Evolutionary conservation across 805 yeast genomes (phyloP), one percentile per base, ranked within the genome.

Genomic region (Tetrapisispora iriomotensis): DNA sequence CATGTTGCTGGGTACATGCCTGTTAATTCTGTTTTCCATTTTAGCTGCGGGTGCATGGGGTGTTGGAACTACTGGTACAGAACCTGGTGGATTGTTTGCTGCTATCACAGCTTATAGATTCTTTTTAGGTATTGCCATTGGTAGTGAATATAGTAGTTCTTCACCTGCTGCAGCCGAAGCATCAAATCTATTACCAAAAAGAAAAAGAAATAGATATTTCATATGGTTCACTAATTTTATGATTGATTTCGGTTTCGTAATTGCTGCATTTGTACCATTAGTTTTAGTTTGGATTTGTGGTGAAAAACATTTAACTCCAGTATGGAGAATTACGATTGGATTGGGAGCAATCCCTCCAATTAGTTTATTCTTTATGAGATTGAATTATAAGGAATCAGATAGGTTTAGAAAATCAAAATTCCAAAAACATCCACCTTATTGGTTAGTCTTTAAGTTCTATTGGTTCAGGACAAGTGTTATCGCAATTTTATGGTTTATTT

Each of bases 131-230:
- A 68, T 85, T 47, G 94, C 88, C 52, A 83, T 90, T 50, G 97
- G 97, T 51, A 88, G 94, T 36, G 97, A 88, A 64, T 88, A 88
- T 57, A 95, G 96, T 34, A 81, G 94, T 12, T 88, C 95, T 33
- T 81, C 95, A 8, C 90, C 88, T 15, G 94, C 94, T 27, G 85
- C 94, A 49, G 87, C 96, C 22, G 96, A 88, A 62, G 92, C 94
- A 29, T 77, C 94, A 34, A 78, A 82, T 41, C 64, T 75, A 45
- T 66, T 87, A 50, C 83, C 88, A 14, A 70, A 76, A n/a, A 94
- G 94, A 42, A 71, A 72, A 44, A 80, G 96, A 67, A 86, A 88
- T 65, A 72, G 96, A 59, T 87, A 82, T 70, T 87, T 88, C 55
- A 73, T 79, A 40, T 77, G 87, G 83, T 88, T 87, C 62, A 87